phyloP scores from a whole-genome alignment of 805 yeast genomes.

The Kazachstania viticola region DNA sequence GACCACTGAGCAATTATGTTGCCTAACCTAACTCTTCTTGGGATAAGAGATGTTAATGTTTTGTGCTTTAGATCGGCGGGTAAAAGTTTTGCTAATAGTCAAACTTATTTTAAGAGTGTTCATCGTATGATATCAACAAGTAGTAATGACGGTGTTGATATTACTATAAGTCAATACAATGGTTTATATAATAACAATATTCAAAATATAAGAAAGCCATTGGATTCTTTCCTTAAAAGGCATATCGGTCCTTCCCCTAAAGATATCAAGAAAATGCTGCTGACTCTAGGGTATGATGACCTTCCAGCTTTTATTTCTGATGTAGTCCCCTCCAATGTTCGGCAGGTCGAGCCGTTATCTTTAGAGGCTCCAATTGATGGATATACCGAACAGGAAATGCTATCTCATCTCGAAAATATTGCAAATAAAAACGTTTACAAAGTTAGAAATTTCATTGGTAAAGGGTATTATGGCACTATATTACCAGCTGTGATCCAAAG shows the following conservation, averaged over 20 bases:
- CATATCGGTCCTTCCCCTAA: slow-evolving; percentile 74
- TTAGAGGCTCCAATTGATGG: slow-evolving; percentile 60
- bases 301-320: slow-evolving; percentile 57
- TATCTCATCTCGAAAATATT: slow-evolving; percentile 50
- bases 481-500: slow-evolving; percentile 90
- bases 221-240: slow-evolving; percentile 82
- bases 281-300: slow-evolving; percentile 50
- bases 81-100: too few relatives aligned
- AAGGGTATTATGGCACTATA: slow-evolving; percentile 86
- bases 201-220: slow-evolving; percentile 21
- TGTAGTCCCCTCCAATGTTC: slow-evolving; percentile 69
- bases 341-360: slow-evolving; percentile 53
- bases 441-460: slow-evolving; percentile 72
- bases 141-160: slow-evolving; percentile 27
- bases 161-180: slow-evolving; percentile 43
- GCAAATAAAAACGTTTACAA: slow-evolving; percentile 63
- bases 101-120: too few relatives aligned
- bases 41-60: too few relatives aligned
- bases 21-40: too few relatives aligned
- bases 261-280: slow-evolving; percentile 57
- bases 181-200: slow-evolving; percentile 34
- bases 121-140: too few relatives aligned
- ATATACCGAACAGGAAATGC: slow-evolving; percentile 70
- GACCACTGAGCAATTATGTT: too few relatives aligned
- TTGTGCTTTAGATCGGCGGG: too few relatives aligned